These are phyloP conservation scores for Atkinsonella hypoxylon DNA, from an alignment of 2,329 filamentous ascomycete genomes.

Conservation along the genomic window DNA sequence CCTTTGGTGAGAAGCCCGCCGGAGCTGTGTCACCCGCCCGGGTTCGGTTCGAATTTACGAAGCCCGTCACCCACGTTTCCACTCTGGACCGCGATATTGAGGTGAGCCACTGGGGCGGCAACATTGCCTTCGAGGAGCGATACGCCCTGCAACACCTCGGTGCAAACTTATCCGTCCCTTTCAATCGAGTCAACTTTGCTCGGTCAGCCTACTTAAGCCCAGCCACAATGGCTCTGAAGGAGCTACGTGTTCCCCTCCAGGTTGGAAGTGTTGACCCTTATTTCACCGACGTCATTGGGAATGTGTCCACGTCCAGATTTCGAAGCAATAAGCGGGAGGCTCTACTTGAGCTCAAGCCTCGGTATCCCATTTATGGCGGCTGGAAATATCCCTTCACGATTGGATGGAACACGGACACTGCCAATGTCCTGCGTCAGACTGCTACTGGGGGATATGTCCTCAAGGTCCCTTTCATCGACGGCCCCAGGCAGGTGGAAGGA, in stretches of 20 bases:
- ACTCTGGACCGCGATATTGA: slow-evolving; percentile 83
- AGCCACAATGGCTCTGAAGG: slow-evolving; percentile 66
- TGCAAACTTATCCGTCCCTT: slow-evolving; percentile 61
- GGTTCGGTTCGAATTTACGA: slow-evolving; percentile 91
- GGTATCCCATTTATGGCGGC: slow-evolving; percentile 91
- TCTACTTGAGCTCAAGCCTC: slow-evolving; percentile 79
- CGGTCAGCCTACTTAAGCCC: slow-evolving; percentile 64
- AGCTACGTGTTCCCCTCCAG: slow-evolving; percentile 67
- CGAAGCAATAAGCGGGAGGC: slow-evolving; percentile 65
- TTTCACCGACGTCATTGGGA: slow-evolving; percentile 92
- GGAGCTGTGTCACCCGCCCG: slow-evolving; percentile 60
- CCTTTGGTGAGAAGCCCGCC: slow-evolving; percentile 72
- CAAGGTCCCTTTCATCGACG: slow-evolving; percentile 86
- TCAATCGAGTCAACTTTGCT: slow-evolving; percentile 68
- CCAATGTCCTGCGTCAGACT: slow-evolving; percentile 59
- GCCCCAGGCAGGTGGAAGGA: slow-evolving; percentile 75
- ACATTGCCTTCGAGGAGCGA: slow-evolving; percentile 86
- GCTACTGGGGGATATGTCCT: slow-evolving; percentile 64
- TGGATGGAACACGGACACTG: slow-evolving; percentile 85
- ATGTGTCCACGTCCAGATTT: slow-evolving; percentile 89
- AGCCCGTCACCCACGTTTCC: slow-evolving; percentile 71
- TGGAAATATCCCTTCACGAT: slow-evolving; percentile 98
- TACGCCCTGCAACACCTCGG: slow-evolving; percentile 82
- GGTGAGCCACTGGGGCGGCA: slow-evolving; percentile 96
- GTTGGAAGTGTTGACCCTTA: slow-evolving; percentile 78